phyloP scores from a whole-genome alignment of 768 basidiomycete genomes.

The Termitomyces sp. region DNA sequence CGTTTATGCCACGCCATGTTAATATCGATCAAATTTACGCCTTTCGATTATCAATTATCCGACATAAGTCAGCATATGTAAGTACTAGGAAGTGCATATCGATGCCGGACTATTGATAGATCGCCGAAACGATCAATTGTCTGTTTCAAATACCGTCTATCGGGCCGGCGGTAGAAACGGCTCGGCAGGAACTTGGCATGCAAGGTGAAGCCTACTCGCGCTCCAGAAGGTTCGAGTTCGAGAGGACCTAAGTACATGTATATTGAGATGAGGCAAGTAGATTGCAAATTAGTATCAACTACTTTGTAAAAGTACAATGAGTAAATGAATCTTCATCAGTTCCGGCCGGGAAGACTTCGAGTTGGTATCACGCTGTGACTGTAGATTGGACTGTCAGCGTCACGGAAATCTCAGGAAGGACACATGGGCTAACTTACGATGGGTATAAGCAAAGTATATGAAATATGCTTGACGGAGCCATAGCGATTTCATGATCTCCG shows the following conservation, averaged over 20 bases:
- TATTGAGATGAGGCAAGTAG: not conserved
- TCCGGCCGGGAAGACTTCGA: not conserved
- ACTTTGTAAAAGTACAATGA: not conserved
- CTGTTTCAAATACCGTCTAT: not conserved
- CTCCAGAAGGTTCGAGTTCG: not conserved
- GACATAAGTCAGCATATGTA: too few species aligned
- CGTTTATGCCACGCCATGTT: too few species aligned
- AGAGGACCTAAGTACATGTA: not conserved
- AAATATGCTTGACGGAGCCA: not conserved
- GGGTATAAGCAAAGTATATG: constrained; percentile 5
- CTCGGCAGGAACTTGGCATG: not conserved
- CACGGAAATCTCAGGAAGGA: not conserved
- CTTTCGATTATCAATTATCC: too few species aligned
- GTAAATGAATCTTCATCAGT: not conserved
- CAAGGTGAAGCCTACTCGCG: too few species aligned
- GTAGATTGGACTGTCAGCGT: not conserved
- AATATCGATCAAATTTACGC: too few species aligned
- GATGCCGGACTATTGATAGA: not conserved
- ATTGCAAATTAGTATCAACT: not conserved
- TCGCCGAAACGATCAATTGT: not conserved
- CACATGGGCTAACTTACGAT: constrained; percentile 3
- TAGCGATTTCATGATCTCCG: constrained; percentile 4
- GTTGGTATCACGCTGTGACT: constrained; percentile 9
- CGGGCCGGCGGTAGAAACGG: not conserved
- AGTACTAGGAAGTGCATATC: too few species aligned